Conservation (phyloP, 75 land plant species). For the Ceratopteris richardii region DNA sequence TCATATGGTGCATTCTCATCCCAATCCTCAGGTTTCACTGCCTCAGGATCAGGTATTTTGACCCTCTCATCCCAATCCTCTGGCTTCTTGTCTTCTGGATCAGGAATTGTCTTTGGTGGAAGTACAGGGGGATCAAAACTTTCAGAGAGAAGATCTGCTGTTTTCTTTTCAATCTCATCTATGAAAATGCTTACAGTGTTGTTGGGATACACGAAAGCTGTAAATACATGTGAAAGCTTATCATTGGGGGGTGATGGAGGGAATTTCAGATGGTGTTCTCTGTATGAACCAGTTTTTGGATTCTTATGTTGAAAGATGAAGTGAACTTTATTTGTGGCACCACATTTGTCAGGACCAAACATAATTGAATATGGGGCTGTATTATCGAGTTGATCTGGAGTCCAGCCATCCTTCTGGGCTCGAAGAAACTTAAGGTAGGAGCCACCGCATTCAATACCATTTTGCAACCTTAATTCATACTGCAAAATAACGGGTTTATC, state of each 20-base stretch:
- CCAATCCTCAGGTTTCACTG: constrained; percentile 87
- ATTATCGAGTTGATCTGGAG: constrained; percentile 56
- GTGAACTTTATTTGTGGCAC: constrained; percentile 94
- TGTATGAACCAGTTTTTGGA: constrained; percentile 59
- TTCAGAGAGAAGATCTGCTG: constrained; percentile 44
- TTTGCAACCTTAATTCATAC: constrained; percentile 75
- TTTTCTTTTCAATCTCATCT: constrained; percentile 82
- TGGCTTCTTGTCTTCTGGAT: constrained; percentile 88
- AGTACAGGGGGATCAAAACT: constrained; percentile 86
- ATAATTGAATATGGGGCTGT: constrained; percentile 87
- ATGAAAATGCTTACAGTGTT: constrained; percentile 54
- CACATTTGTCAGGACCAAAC: constrained; percentile 99
- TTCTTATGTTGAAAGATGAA: constrained; percentile 86
- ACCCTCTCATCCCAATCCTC: constrained; percentile 97
- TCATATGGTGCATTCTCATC: constrained; percentile 89
- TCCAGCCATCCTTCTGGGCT: constrained; percentile 81
- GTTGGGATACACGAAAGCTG: constrained; percentile 67
- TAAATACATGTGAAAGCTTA: constrained; percentile 82
- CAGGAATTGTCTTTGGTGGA: constrained; percentile 74
- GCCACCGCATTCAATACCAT: constrained; percentile 92
- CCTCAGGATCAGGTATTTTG: constrained; percentile 80
- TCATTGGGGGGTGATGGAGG: constrained; percentile 75
- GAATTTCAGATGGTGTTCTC: constrained; percentile 86
- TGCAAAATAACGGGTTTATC: constrained; percentile 64
- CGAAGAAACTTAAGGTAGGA: constrained; percentile 81